Evolutionary conservation across 1,284 basidiomycete genomes (phyloP), one percentile per base, ranked within the genome.

Genomic region (Naganishia sp.): DNA sequence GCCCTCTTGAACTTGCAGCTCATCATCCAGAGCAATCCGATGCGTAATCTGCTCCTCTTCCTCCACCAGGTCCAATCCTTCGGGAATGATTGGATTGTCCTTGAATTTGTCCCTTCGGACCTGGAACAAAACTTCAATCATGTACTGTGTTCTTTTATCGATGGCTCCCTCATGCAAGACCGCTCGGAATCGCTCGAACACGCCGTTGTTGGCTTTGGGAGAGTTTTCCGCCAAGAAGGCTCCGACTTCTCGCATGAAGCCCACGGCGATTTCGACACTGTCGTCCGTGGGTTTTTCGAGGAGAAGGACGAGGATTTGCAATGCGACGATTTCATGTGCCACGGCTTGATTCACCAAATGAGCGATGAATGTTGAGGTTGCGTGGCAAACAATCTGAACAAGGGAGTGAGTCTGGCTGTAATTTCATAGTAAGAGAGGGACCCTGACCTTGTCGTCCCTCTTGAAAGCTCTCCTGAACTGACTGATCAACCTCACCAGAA

Each of bases 51-150:
- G 94, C 73, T 96, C 94, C 33, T 98, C 95, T 75, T 99, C 95
- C 74, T 98, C 93, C 0, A 99, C 96, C 39, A 99, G 81, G 76
- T 99, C 96, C 74, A 99, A 79, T 0, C 93, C 93, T 75, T 98
- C 94, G 1, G 92, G 88, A 53, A 99, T 81, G 70, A 91, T 87
- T 23, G 94, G 94, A 77, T 99, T 97, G 78, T 99, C 95, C 83
- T 97, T 97, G 84, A 92, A 99, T 79, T 91, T 93, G 83, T 99
- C 96, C 81, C 96, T 95, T 71, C 95, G 85, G 11, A 97, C 92
- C 79, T 96, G 94, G 90, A 97, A 96, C 61, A 96, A 83, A 5
- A 99, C 95, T 80, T 99, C 96, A 74, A 99, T 94, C 96, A 98
- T 98, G 81, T 97, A 99, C 77, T 99, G 95, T 31, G 97, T 93